Conservation (phyloP, 2,329 filamentous ascomycete species). For the Elsinoe ampelina region DNA sequence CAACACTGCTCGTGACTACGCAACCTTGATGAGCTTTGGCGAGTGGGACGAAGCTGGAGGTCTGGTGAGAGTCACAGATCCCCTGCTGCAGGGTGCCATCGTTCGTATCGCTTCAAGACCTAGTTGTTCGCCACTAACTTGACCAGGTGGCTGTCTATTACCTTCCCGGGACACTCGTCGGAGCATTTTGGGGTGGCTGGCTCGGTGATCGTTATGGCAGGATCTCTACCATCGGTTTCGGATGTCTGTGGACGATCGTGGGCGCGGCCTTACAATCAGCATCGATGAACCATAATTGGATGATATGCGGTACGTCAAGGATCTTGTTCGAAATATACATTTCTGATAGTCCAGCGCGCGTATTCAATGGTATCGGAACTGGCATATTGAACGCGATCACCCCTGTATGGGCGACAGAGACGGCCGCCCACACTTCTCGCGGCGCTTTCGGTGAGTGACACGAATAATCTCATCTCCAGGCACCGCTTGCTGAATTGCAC, state of each 20-base stretch:
- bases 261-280: slow-evolving; percentile 57
- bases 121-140: not conserved
- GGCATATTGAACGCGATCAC: slow-evolving; percentile 62
- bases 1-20: slow-evolving; percentile 56
- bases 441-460: slow-evolving; percentile 33
- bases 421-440: slow-evolving; percentile 56
- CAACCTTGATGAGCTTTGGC: slow-evolving; percentile 56
- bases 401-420: slow-evolving; percentile 64
- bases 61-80: slow-evolving; percentile 49
- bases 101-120: slow-evolving; percentile 18
- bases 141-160: slow-evolving; percentile 43
- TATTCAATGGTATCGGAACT: slow-evolving; percentile 44
- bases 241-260: slow-evolving; percentile 34
- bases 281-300: slow-evolving; percentile 58
- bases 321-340: not conserved
- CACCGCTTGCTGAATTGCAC: slow-evolving; percentile 34
- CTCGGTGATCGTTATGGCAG: slow-evolving; percentile 54
- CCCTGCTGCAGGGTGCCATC: slow-evolving; percentile 54
- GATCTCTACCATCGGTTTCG: slow-evolving; percentile 54
- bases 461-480: not conserved
- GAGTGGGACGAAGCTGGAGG: slow-evolving; percentile 38
- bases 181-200: slow-evolving; percentile 54
- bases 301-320: slow-evolving; percentile 45
- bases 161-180: slow-evolving; percentile 50
- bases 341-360: slow-evolving; percentile 17